A percentile compares a stretch with the other conserved stretches of the same genome.
Evolutionary conservation across 495 filamentous ascomycete species (phyloP).

Genomic region (Collariella sp.): DNA sequence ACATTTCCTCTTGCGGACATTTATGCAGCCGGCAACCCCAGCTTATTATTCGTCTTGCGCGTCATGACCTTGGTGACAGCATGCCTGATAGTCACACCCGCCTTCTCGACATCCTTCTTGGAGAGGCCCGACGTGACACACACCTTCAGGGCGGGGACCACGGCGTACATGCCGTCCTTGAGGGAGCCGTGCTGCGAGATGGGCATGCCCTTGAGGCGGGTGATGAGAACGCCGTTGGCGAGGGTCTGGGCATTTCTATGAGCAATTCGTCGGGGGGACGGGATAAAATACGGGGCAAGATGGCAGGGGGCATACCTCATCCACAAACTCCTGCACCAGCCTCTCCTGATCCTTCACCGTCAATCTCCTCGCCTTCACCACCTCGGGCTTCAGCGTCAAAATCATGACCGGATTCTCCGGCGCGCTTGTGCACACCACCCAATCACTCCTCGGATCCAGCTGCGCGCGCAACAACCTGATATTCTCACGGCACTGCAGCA

Average conservation of each 20-base stretch:
- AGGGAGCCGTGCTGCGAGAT: slow-evolving; percentile 44
- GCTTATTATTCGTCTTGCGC: slow-evolving; percentile 38
- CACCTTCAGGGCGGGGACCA: slow-evolving; percentile 76
- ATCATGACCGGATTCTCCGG: slow-evolving; percentile 82
- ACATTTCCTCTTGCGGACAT: not conserved
- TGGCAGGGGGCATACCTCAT: slow-evolving; percentile 59
- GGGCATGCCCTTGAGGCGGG: slow-evolving; percentile 69
- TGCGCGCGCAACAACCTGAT: slow-evolving; percentile 74
- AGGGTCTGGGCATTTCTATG: slow-evolving; percentile 46
- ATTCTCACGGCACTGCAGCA: slow-evolving; percentile 69
- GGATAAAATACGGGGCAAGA: not conserved
- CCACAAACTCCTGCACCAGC: slow-evolving; percentile 79
- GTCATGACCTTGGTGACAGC: slow-evolving; percentile 84
- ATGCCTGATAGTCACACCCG: slow-evolving; percentile 78
- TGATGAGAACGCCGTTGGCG: slow-evolving; percentile 79
- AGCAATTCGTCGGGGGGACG: not conserved
- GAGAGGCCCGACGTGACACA: slow-evolving; percentile 80
- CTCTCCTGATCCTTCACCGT: slow-evolving; percentile 70
- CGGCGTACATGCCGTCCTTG: slow-evolving; percentile 55
- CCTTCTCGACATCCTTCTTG: slow-evolving; percentile 91
- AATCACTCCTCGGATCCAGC: slow-evolving; percentile 87
- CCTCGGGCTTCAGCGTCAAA: slow-evolving; percentile 75
- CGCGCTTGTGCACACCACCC: slow-evolving; percentile 73
- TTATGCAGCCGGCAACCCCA: slow-evolving; percentile 22
- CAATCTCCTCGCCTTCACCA: slow-evolving; percentile 60